A percentile compares a stretch with the other conserved stretches of the same genome.
phyloP scores from a whole-genome alignment of 345 rosid genomes.

The Brassica rapa region DNA sequence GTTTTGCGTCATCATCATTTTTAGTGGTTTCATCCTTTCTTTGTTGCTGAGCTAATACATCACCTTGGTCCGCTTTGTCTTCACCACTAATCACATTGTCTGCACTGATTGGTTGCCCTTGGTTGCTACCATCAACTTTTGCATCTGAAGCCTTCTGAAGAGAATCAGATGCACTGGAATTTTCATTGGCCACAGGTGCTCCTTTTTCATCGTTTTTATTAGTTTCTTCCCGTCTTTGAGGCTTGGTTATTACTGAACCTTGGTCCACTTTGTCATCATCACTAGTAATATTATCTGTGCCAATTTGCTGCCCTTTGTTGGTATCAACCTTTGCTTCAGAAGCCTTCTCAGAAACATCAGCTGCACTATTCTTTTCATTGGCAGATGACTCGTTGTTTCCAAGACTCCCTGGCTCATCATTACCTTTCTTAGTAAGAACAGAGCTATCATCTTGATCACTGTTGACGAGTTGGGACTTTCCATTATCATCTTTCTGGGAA shows the following conservation, averaged over 20 bases:
- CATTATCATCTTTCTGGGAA: constrained; percentile 46
- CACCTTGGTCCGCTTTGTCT: constrained; percentile 47
- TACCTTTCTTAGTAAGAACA: constrained; percentile 39
- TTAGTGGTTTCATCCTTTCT: constrained; percentile 44
- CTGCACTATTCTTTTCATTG: constrained; percentile 44
- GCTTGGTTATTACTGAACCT: constrained; percentile 42
- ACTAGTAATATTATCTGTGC: constrained; percentile 41
- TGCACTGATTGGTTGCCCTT: constrained; percentile 38
- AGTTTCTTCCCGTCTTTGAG: constrained; percentile 45
- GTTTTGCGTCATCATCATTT: constrained; percentile 48
- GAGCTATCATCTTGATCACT: constrained; percentile 46
- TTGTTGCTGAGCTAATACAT: constrained; percentile 42
- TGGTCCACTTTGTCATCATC: constrained; percentile 44
- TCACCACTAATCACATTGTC: constrained; percentile 43
- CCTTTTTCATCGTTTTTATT: constrained; percentile 52
- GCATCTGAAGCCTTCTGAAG: constrained; percentile 46
- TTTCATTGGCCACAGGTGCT: constrained; percentile 41
- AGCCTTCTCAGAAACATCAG: constrained; percentile 47
- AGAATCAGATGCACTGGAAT: constrained; percentile 42
- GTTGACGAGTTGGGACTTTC: constrained; percentile 37
- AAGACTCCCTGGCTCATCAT: constrained; percentile 45
- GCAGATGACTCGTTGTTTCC: constrained; percentile 44
- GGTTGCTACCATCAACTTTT: constrained; percentile 35
- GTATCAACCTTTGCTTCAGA: constrained; percentile 44
- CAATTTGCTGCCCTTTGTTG: constrained; percentile 42